phyloP scores from a whole-genome alignment of 2,329 filamentous ascomycete species.

The Truncatella angustata region DNA sequence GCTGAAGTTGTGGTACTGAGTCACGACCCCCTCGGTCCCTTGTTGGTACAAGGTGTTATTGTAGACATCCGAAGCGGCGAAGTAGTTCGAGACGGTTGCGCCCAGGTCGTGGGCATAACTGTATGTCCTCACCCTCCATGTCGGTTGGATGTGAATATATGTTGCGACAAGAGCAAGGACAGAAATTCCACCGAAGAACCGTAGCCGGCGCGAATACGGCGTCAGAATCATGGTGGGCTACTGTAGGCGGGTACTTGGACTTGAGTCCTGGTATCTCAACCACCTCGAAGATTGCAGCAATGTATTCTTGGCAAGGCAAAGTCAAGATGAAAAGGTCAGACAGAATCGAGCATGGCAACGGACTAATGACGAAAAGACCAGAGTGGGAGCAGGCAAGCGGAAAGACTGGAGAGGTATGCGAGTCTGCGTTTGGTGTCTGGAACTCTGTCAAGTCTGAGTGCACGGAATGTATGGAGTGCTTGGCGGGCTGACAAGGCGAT shows the following conservation, averaged over 20 bases:
- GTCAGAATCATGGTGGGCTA: slow-evolving; percentile 24
- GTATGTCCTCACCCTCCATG: slow-evolving; percentile 23
- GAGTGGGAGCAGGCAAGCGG: background rate
- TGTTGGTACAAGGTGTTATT: slow-evolving; percentile 39
- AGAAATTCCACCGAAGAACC: slow-evolving; percentile 24
- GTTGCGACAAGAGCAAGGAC: slow-evolving; percentile 20
- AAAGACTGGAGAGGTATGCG: background rate
- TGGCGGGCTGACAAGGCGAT: background rate
- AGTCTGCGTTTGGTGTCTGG: background rate
- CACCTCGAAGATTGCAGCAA: background rate
- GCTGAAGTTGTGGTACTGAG: slow-evolving; percentile 35
- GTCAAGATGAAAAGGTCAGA: background rate
- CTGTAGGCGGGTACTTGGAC: background rate
- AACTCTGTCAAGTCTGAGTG: background rate
- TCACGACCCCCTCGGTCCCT: slow-evolving; percentile 31
- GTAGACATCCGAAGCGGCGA: slow-evolving; percentile 25
- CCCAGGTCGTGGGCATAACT: slow-evolving; percentile 29
- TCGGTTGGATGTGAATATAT: slow-evolving; percentile 24
- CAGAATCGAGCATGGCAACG: background rate
- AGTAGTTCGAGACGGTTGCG: slow-evolving; percentile 24
- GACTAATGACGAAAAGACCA: background rate
- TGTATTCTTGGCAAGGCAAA: background rate
- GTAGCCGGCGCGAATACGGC: slow-evolving; percentile 27
- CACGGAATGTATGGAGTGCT: background rate
- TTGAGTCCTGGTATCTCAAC: background rate